Conservation (phyloP, 1,139 yeast genomes). For the Tardiomyces digboiensis region DNA sequence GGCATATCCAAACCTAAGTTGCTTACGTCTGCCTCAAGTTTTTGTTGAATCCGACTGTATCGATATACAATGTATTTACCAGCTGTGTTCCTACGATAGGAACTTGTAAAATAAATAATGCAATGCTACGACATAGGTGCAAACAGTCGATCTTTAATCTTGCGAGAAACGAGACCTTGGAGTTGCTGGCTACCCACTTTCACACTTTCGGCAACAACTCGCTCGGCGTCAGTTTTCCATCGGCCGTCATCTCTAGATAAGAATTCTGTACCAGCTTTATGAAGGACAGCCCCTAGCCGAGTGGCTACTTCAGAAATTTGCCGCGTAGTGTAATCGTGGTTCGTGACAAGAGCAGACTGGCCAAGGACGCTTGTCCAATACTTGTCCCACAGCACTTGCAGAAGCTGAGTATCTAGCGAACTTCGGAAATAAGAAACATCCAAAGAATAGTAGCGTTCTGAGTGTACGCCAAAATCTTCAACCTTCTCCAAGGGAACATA, state of each 20-base stretch:
- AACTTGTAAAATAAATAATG: too few relatives aligned
- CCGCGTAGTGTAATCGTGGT: neutral
- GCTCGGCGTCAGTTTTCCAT: neutral
- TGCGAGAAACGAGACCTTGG: neutral
- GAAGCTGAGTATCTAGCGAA: constrained; percentile 38
- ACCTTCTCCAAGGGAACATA: constrained; percentile 18
- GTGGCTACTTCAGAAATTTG: neutral
- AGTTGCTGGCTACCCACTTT: neutral
- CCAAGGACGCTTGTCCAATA: constrained; percentile 38
- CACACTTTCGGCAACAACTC: neutral
- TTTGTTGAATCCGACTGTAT: too few relatives aligned
- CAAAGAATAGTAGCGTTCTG: constrained; percentile 61
- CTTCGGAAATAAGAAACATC: constrained; percentile 57
- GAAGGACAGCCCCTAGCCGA: neutral
- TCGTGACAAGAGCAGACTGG: constrained; percentile 1
- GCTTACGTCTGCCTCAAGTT: too few relatives aligned
- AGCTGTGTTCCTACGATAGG: too few relatives aligned
- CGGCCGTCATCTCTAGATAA: neutral
- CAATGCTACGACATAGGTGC: too few relatives aligned
- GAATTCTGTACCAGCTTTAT: neutral
- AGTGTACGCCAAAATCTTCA: constrained; percentile 62
- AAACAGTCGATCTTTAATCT: neutral
- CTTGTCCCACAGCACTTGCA: constrained; percentile 39
- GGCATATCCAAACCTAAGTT: neutral
- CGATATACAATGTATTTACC: too few relatives aligned